A percentile compares a stretch with the other conserved stretches of the same genome.
Conservation (phyloP, 176 grass and related monocot genomes). For the Zea luxurians region DNA sequence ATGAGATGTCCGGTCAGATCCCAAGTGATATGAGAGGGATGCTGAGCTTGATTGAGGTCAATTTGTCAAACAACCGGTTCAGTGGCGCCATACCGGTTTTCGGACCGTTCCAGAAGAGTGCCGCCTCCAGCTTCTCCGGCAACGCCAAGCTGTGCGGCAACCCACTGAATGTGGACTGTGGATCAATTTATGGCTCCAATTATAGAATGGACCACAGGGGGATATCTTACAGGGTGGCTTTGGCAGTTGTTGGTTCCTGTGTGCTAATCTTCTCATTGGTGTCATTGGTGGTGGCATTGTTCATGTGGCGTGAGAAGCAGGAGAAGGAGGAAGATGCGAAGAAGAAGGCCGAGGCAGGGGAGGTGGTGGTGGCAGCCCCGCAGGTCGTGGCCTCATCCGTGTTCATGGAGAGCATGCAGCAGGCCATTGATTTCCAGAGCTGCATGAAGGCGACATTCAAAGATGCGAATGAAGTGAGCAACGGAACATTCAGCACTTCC, state of each 20-base stretch:
- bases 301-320: conserved; percentile 93
- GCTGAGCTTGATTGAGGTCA: conserved; percentile 95
- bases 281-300: conserved; percentile 75
- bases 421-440: conserved; percentile 87
- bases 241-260: conserved; percentile 75
- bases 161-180: conserved; percentile 67
- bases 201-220: conserved; percentile 63
- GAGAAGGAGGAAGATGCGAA: conserved; percentile 75
- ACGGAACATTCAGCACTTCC: conserved; percentile 68
- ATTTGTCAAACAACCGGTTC: conserved; percentile 84
- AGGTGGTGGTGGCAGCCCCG: conserved; percentile 48
- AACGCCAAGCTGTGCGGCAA: conserved; percentile 76
- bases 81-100: conserved; percentile 68
- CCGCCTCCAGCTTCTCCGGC: conserved; percentile 69
- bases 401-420: conserved; percentile 78
- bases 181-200: conserved; percentile 51
- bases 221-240: conserved; percentile 85
- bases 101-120: conserved; percentile 88
- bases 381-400: conserved; percentile 61
- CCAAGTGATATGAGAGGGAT: conserved; percentile 83
- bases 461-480: conserved; percentile 61
- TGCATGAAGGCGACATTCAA: conserved; percentile 72
- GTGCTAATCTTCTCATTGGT: conserved; percentile 71
- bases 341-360: conserved; percentile 45
- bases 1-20: conserved; percentile 78